These are phyloP conservation scores for Gryganskiella cystojenkinii DNA, from an alignment of 192 early-diverging fungal species.

Conservation along the genomic window DNA sequence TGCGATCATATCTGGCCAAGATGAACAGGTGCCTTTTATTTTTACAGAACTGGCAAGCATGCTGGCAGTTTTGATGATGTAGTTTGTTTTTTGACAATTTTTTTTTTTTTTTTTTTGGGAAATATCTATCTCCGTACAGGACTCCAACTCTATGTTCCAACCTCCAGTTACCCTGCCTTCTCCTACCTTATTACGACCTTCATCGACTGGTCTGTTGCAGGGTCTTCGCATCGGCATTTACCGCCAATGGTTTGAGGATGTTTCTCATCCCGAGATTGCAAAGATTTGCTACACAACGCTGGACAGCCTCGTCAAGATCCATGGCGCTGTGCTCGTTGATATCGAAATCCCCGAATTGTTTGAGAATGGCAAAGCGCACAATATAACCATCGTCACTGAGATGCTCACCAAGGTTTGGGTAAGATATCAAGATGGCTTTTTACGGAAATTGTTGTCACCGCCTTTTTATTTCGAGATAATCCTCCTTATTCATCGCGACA, in stretches of 20 bases:
- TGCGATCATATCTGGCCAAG: conserved; percentile 69
- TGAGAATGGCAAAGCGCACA: conserved; percentile 66
- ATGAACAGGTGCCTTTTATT: conserved; percentile 45
- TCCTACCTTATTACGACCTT: conserved; percentile 7
- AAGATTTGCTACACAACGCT: conserved; percentile 45
- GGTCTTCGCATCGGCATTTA: conserved; percentile 71
- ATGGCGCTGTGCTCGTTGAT: conserved; percentile 71
- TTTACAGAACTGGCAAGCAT: not conserved
- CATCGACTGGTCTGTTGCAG: conserved; percentile 41
- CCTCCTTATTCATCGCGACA: not conserved
- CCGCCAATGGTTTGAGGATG: conserved; percentile 58
- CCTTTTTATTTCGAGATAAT: not conserved
- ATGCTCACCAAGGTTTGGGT: conserved; percentile 51
- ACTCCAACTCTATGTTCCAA: conserved; percentile 58
- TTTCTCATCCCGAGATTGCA: conserved; percentile 41
- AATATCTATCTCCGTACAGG: too few species aligned
- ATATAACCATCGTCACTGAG: conserved; percentile 72
- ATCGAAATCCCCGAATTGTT: conserved; percentile 72
- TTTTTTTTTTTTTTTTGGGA: too few species aligned
- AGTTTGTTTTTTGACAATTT: too few species aligned
- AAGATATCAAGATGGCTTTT: not conserved
- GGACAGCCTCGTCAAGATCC: conserved; percentile 40
- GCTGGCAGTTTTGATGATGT: too few species aligned
- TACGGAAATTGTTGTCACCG: not conserved
- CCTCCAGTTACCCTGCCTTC: conserved; percentile 58